Evolutionary conservation across 441 rosid genomes (phyloP), one percentile per base, ranked within the genome.

Genomic region (Viola pubescens): DNA sequence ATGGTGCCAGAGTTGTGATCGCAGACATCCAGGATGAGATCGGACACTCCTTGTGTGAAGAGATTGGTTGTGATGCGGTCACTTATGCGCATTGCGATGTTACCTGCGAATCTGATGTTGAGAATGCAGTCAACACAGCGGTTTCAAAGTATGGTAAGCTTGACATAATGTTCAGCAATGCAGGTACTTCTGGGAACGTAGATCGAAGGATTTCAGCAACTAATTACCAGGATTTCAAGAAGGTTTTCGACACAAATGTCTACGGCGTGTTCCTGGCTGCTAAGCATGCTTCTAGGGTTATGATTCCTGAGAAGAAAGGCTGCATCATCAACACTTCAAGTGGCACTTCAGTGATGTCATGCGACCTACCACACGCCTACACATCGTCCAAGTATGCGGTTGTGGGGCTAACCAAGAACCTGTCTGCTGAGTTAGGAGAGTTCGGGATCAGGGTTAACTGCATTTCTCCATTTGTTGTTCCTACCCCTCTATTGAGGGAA

Each of bases 281-380:
- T 45, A 82, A 79, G 46, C 84, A 79, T 4, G 78, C 84, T 0
- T 65, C 82, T 0, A 75, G 77, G 48, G 80, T 76, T 13, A 82
- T 82, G 84, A 63, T 79, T 37, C 84, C 81, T 0, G 74, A 58
- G 5, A 53, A 41, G 43, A 76, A 60, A 26, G 81, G 82, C 0
- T 40, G 64, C 40, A 74, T 80, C 37, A 59, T 78, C 4, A 80
- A 72, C 69, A 67, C 77, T 4, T 55, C 75, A 0, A 82, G 82
- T 39, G 11, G 26, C 0, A 52, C 53, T 37, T 65, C 81, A 0
- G 64, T 66, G 43, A 52, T 4, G 0, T 9, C 37, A 1, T 71
- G 64, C 0, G 19, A 37, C 4, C 3, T 37, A 0, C 9, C 82
- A 0, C 71, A 75, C 49, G 59, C 70, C 3, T 82, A 82, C 48